A percentile compares a stretch with the other conserved stretches of the same genome.
Evolutionary conservation across 176 grass and related monocot genomes (phyloP).

Genomic region (Aegilops tauschii): DNA sequence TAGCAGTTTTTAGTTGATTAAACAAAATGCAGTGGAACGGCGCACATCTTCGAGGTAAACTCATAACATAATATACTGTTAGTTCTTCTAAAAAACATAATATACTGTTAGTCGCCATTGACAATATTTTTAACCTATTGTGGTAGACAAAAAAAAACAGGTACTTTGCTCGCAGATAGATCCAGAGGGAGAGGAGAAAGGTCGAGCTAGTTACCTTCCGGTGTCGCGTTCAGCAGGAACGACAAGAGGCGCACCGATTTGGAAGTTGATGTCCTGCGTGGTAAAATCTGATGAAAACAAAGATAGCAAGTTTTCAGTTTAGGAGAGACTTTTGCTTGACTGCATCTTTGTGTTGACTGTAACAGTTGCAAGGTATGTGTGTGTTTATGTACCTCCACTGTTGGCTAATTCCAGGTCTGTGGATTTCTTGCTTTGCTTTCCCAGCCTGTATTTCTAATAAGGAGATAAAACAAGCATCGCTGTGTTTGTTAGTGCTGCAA

Average conservation of each 20-base stretch:
- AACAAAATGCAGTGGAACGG: background rate
- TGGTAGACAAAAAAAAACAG: background rate
- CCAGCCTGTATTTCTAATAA: slow-evolving; percentile 77
- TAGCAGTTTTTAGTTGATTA: background rate
- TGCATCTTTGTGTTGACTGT: background rate
- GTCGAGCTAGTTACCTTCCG: slow-evolving; percentile 40
- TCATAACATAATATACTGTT: background rate
- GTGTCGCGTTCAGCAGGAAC: slow-evolving; percentile 29
- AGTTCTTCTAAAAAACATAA: background rate
- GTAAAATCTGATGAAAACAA: slow-evolving; percentile 3
- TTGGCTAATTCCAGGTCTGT: slow-evolving; percentile 27
- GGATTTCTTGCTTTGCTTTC: slow-evolving; percentile 46
- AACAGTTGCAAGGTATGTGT: background rate
- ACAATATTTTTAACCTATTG: background rate
- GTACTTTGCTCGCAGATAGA: background rate
- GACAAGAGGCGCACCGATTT: background rate
- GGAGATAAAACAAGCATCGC: background rate
- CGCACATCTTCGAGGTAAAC: background rate
- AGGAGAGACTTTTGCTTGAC: background rate
- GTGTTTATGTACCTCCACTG: slow-evolving; percentile 20
- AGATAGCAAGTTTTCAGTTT: background rate
- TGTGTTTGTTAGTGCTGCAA: background rate
- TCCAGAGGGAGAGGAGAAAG: background rate
- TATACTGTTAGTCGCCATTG: background rate
- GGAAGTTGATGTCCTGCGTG: slow-evolving; percentile 4